Evolutionary conservation across 352 stramenopile genomes (phyloP).

Genomic region (Globisporangium solare): DNA sequence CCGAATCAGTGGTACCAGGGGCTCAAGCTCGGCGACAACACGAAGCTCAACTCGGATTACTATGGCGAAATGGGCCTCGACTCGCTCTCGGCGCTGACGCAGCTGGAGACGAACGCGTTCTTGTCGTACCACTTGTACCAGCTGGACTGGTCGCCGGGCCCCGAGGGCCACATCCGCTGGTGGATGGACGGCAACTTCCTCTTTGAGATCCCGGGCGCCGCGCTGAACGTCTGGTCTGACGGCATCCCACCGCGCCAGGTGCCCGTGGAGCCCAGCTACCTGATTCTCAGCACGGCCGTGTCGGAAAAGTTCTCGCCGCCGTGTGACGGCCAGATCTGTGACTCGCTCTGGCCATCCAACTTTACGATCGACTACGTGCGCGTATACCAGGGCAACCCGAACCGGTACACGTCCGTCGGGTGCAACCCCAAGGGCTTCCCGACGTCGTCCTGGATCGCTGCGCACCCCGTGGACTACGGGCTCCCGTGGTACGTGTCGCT

Average conservation of each 20-base stretch:
- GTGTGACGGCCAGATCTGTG: slow-evolving; percentile 90
- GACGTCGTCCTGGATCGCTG: slow-evolving; percentile 90
- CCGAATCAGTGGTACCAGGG: slow-evolving; percentile 90
- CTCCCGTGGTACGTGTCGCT: slow-evolving; percentile 81
- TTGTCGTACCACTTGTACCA: slow-evolving; percentile 92
- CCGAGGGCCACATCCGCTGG: slow-evolving; percentile 91
- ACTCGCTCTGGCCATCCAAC: slow-evolving; percentile 89
- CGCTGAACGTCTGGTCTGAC: slow-evolving; percentile 77
- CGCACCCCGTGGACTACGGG: slow-evolving; percentile 81
- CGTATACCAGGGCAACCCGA: slow-evolving; percentile 91
- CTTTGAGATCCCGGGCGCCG: slow-evolving; percentile 89
- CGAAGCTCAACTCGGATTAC: slow-evolving; percentile 92
- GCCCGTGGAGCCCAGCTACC: slow-evolving; percentile 94
- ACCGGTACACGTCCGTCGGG: slow-evolving; percentile 89
- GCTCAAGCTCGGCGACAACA: slow-evolving; percentile 82
- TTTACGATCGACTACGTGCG: slow-evolving; percentile 95
- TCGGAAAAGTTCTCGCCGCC: slow-evolving; percentile 93
- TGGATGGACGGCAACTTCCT: slow-evolving; percentile 92
- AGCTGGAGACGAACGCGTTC: slow-evolving; percentile 90
- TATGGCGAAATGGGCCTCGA: slow-evolving; percentile 94
- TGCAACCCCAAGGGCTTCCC: slow-evolving; percentile 91
- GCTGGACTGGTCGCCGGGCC: slow-evolving; percentile 93
- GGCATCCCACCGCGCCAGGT: slow-evolving; percentile 79
- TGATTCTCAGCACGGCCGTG: slow-evolving; percentile 97
- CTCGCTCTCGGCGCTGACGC: slow-evolving; percentile 92